Base-by-base conservation (phyloP, 108 stramenopile species). In the Pseudonitzschia pungens region DNA sequence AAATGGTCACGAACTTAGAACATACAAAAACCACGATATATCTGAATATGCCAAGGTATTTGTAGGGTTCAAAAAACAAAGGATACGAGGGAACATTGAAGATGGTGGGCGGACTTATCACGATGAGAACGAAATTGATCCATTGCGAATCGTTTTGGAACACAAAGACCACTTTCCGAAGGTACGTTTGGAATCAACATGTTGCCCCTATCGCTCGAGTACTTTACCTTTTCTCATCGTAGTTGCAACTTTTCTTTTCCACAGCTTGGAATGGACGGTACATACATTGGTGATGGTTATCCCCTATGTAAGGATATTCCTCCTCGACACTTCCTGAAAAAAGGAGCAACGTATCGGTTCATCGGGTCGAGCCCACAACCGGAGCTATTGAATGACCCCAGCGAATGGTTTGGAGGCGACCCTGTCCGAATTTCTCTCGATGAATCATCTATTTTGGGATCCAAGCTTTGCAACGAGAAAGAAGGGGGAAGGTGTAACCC, bases 161-260 rank as follows among this genome's bases (percentile, higher is more conserved):
- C 77, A 58, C 43, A 69, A 88, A 22, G 92, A 93, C 78, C 57
- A 63, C 15, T 91, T 90, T 68, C 92, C 92, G 43, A 93, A 93
- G 58, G 72, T 72, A 52, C 27, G 68, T 31, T 48, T 48, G 45
- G 45, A 48, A 18, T 8, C 1, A 12, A 48, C 18, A 11, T 18
- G 14, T 48, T 18, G 10, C 45, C n/a, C n/a, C 5, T 48, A 48
- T 12, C 45, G 3, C 14, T 48, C 10, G 45, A 18, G 16, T 18
- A 41, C 21, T 65, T 11, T 43, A 16, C 42, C 18, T 41, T 65
- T 40, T 41, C 42, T 65, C 4, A 58, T 31, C 9, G 64, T 16
- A 2, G 24, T 12, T 78, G 79, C n/a, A 86, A 89, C 45, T 48
- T 48, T 48, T 69, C 66, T 68, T 31, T 86, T 89, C 65, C 84